Percentiles rank a stretch among this genome's conserved stretches.
These are phyloP conservation scores for Sporothrix variecibatus DNA, from an alignment of 2,329 filamentous ascomycete genomes.

Conservation along the genomic window DNA sequence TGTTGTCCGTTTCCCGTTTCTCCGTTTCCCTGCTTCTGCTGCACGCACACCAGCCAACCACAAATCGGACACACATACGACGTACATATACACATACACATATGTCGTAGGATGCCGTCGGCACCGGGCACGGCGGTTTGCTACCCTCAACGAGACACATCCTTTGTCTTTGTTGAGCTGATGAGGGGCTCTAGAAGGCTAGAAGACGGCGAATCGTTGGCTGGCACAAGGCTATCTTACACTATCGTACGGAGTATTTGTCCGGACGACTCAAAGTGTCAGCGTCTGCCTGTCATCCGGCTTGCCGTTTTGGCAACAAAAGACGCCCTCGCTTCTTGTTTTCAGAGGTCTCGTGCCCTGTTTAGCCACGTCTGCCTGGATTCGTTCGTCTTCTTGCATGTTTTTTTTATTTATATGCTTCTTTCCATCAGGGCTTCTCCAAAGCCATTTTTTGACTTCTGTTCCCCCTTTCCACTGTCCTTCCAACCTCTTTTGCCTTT, in stretches of 20 bases:
- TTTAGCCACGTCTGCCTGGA: not conserved
- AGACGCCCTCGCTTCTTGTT: not conserved
- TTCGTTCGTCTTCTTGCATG: not conserved
- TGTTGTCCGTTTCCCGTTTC: not conserved
- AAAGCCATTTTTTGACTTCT: not conserved
- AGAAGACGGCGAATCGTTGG: not conserved
- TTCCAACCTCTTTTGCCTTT: not conserved
- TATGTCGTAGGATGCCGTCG: not conserved
- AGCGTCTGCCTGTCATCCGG: not conserved
- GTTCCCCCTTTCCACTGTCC: not conserved
- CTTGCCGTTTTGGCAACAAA: slow-evolving; percentile 4
- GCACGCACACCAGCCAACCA: not conserved
- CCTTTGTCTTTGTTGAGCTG: not conserved
- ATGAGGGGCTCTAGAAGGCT: not conserved
- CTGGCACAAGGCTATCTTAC: not conserved
- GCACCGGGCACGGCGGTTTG: not conserved
- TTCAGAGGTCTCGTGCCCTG: not conserved
- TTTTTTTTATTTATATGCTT: not conserved
- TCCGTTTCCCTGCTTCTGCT: not conserved
- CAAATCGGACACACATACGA: not conserved
- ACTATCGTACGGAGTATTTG: not conserved
- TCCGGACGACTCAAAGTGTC: not conserved
- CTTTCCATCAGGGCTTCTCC: not conserved
- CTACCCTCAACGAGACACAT: not conserved
- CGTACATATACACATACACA: no score